These are phyloP conservation scores for Myriangium duriaei DNA, from an alignment of 2,329 filamentous ascomycete species.

Conservation along the genomic window DNA sequence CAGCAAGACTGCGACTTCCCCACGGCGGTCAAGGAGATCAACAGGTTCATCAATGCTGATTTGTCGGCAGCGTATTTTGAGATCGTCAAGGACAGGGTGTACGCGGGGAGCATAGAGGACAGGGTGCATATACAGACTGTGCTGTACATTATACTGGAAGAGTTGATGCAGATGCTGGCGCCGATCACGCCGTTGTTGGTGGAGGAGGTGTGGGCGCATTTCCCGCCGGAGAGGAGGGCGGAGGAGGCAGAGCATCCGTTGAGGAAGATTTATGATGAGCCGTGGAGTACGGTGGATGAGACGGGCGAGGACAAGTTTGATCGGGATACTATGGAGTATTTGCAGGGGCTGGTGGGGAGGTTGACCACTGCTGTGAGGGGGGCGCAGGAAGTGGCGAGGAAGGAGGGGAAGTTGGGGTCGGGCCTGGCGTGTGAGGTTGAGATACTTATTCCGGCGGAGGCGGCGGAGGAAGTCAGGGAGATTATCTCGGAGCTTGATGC, in stretches of 20 bases:
- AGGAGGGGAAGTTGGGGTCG: slow-evolving; percentile 61
- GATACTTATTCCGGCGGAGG: slow-evolving; percentile 25
- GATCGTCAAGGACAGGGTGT: slow-evolving; percentile 79
- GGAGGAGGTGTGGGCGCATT: slow-evolving; percentile 76
- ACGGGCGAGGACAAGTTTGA: slow-evolving; percentile 1
- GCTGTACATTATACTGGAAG: slow-evolving; percentile 51
- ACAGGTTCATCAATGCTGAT: slow-evolving; percentile 69
- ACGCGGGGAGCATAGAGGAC: slow-evolving; percentile 63
- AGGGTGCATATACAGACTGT: slow-evolving; percentile 44
- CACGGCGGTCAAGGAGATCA: slow-evolving; percentile 59
- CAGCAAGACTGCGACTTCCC: slow-evolving; percentile 71
- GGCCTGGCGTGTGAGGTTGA: slow-evolving; percentile 66
- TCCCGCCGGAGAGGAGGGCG: slow-evolving; percentile 50
- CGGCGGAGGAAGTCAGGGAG: slow-evolving; percentile 7
- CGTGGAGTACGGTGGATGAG: slow-evolving; percentile 14
- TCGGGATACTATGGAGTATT: slow-evolving; percentile 33
- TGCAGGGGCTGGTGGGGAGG: slow-evolving; percentile 31
- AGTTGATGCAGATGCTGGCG: slow-evolving; percentile 64
- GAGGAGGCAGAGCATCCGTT: slow-evolving; percentile 25
- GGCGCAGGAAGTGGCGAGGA: slow-evolving; percentile 60
- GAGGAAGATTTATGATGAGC: slow-evolving; percentile 15
- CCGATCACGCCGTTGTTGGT: slow-evolving; percentile 74
- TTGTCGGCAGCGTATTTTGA: slow-evolving; percentile 93
- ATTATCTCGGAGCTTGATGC: slow-evolving; percentile 13
- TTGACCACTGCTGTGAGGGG: slow-evolving; percentile 57